A percentile compares a stretch with the other conserved stretches of the same genome.
Conservation (phyloP, 2,329 filamentous ascomycete genomes). For the Exophiala sp. region DNA sequence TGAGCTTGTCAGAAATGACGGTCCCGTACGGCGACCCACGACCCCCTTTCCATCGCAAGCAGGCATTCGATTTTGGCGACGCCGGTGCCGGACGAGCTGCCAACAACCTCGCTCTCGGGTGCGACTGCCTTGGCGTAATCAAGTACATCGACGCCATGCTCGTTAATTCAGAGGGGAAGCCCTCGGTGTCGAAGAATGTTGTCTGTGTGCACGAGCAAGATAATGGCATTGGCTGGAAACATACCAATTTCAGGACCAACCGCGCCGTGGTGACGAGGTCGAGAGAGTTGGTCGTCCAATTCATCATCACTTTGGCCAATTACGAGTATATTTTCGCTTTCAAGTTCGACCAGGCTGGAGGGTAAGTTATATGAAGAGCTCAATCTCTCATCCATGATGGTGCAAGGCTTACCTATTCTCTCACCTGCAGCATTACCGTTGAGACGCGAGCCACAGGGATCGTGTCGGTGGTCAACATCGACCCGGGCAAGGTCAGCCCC, state of each 20-base stretch:
- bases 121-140: slow-evolving; percentile 62
- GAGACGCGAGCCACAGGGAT: slow-evolving; percentile 63
- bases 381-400: not conserved
- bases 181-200: slow-evolving; percentile 51
- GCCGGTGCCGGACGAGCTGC: slow-evolving; percentile 60
- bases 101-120: slow-evolving; percentile 62
- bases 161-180: slow-evolving; percentile 50
- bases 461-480: slow-evolving; percentile 56
- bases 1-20: slow-evolving; percentile 64
- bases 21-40: slow-evolving; percentile 63
- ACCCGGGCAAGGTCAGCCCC: slow-evolving; percentile 47
- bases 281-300: slow-evolving; percentile 60
- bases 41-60: slow-evolving; percentile 61
- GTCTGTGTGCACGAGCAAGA: slow-evolving; percentile 65
- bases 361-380: slow-evolving; percentile 25
- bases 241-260: slow-evolving; percentile 61
- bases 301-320: slow-evolving; percentile 62
- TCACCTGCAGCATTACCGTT: slow-evolving; percentile 42
- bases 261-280: slow-evolving; percentile 56
- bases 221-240: slow-evolving; percentile 63
- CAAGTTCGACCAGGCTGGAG: slow-evolving; percentile 58
- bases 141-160: slow-evolving; percentile 59
- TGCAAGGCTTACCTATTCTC: not conserved
- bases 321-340: slow-evolving; percentile 64
- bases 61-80: slow-evolving; percentile 67